phyloP scores from a whole-genome alignment of 257 asterid genomes.

The Solanum tarijense region DNA sequence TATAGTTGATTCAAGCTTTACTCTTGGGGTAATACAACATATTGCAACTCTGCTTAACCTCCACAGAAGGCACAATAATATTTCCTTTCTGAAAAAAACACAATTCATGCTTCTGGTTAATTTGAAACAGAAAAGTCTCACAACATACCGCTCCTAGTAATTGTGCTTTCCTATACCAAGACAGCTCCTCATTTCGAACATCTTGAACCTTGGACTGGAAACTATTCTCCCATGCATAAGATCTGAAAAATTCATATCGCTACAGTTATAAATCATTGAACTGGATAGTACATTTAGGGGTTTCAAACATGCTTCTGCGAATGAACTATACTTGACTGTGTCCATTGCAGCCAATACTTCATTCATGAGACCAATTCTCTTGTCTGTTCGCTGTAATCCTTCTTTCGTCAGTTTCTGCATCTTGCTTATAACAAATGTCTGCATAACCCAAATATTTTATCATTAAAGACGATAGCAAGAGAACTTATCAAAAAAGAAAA shows the following conservation, averaged over 20 bases:
- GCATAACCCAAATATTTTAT: slow-evolving; percentile 19
- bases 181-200: slow-evolving; percentile 72
- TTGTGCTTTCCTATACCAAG: slow-evolving; percentile 82
- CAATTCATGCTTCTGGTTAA: background rate
- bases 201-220: slow-evolving; percentile 69
- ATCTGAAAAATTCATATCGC: slow-evolving; percentile 35
- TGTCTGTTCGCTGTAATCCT: slow-evolving; percentile 87
- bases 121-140: background rate
- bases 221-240: slow-evolving; percentile 95
- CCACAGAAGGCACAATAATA: background rate
- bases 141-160: slow-evolving; percentile 78
- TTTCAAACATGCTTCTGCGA: background rate
- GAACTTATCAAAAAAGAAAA: background rate
- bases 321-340: slow-evolving; percentile 59
- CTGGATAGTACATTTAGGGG: background rate
- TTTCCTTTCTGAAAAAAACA: background rate
- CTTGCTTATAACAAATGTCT: slow-evolving; percentile 78
- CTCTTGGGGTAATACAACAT: background rate
- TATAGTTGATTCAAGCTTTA: background rate
- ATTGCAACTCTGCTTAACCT: background rate
- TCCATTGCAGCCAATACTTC: slow-evolving; percentile 99
- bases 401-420: slow-evolving; percentile 87
- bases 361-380: slow-evolving; percentile 94
- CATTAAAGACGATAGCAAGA: slow-evolving; percentile 4
- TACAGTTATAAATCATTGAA: background rate